phyloP scores from a whole-genome alignment of 768 basidiomycete genomes.

The Amanita exitialis region DNA sequence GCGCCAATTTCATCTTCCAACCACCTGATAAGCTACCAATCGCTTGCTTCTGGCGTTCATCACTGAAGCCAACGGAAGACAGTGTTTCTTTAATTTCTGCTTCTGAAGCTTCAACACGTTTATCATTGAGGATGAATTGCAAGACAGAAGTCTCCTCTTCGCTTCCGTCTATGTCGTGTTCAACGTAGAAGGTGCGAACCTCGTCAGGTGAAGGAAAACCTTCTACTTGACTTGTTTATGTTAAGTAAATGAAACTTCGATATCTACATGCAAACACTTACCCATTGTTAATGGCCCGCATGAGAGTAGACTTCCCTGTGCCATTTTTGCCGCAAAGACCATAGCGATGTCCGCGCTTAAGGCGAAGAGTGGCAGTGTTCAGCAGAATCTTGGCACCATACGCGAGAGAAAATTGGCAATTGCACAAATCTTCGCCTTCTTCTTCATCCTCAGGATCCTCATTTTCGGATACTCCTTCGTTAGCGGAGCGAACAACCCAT shows the following conservation, averaged over 20 bases:
- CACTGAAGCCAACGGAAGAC: conserved; percentile 85
- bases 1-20: conserved; percentile 99
- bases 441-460: conserved; percentile 82
- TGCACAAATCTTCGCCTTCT: conserved; percentile 97
- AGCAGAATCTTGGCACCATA: conserved; percentile 98
- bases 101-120: conserved; percentile 63
- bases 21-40: conserved; percentile 94
- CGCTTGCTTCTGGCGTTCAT: conserved; percentile 73
- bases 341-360: conserved; percentile 98
- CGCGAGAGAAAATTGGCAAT: conserved; percentile 97
- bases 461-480: conserved; percentile 60
- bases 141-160: conserved; percentile 89
- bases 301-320: conserved; percentile 93
- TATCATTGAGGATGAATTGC: conserved; percentile 79
- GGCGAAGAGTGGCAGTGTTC: conserved; percentile 92
- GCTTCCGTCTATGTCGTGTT: conserved; percentile 96
- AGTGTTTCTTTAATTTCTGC: conserved; percentile 75
- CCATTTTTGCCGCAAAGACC: conserved; percentile 98
- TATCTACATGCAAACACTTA: conserved; percentile 12
- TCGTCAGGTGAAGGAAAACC: conserved; percentile 97
- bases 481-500: conserved; percentile 86
- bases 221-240: conserved; percentile 66
- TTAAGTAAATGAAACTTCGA: conserved; percentile 15
- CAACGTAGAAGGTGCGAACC: conserved; percentile 98
- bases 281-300: conserved; percentile 90